A percentile compares a stretch with the other conserved stretches of the same genome.
phyloP scores from a whole-genome alignment of 1,139 yeast species.

The Candida pseudoviswanathii region DNA sequence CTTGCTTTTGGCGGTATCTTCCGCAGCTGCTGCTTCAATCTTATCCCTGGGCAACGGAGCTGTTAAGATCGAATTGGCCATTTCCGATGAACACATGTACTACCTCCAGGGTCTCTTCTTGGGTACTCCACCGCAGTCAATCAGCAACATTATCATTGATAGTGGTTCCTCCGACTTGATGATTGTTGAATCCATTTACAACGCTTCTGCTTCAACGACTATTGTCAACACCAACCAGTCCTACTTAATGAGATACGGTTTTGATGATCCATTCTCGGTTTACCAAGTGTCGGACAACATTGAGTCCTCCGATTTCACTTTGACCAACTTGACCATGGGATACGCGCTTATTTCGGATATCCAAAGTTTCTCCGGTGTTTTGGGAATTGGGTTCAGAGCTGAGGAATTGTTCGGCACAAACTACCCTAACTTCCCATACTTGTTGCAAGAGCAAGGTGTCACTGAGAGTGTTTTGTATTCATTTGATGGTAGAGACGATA shows the following conservation, averaged over 20 bases:
- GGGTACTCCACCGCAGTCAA: constrained; percentile 21
- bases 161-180: constrained; percentile 28
- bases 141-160: constrained; percentile 20
- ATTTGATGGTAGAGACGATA: constrained; percentile 17
- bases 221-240: constrained; percentile 13
- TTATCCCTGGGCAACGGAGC: not conserved
- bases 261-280: constrained; percentile 17
- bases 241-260: constrained; percentile 18
- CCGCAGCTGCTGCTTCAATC: not conserved
- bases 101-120: constrained; percentile 17
- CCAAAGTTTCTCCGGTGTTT: constrained; percentile 17
- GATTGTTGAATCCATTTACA: constrained; percentile 15
- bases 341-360: constrained; percentile 8
- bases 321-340: constrained; percentile 11
- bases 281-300: constrained; percentile 17
- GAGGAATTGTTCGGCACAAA: constrained; percentile 16
- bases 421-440: constrained; percentile 19
- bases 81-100: constrained; percentile 14
- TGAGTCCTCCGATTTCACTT: constrained; percentile 4
- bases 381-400: constrained; percentile 24
- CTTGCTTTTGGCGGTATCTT: not conserved
- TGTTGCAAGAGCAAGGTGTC: constrained; percentile 18
- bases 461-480: constrained; percentile 18
- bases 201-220: constrained; percentile 15
- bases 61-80: constrained; percentile 1